Conservation (phyloP, 306 rosid species). For the Morella rubra region DNA sequence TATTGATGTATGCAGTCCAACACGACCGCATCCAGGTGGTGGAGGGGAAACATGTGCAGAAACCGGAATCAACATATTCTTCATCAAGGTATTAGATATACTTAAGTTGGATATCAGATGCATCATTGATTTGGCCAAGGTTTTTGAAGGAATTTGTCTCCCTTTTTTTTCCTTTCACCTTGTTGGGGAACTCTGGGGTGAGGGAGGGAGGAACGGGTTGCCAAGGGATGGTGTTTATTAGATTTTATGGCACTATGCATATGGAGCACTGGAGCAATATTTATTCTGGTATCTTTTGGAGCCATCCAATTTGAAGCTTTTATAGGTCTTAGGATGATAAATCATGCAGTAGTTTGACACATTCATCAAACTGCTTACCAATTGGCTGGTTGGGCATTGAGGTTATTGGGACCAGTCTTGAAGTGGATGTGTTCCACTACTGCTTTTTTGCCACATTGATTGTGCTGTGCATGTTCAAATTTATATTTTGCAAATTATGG, state of each 20-base stretch:
- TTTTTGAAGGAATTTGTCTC: constrained; percentile 12
- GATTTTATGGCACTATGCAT: no score
- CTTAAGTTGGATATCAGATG: no score
- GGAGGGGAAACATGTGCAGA: constrained; percentile 99
- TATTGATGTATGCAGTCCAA: constrained; percentile 66
- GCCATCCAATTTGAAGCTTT: background rate
- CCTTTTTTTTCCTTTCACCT: background rate
- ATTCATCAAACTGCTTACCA: background rate
- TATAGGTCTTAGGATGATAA: background rate
- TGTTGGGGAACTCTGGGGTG: no score
- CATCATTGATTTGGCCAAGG: background rate
- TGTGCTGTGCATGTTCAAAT: background rate
- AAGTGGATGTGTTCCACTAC: background rate
- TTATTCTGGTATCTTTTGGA: background rate
- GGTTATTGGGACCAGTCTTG: background rate
- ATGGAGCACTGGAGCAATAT: no score
- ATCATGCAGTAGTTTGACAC: constrained; percentile 1
- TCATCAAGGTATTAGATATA: constrained; percentile 67
- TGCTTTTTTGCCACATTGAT: background rate
- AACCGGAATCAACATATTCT: constrained; percentile 86
- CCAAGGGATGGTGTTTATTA: no score
- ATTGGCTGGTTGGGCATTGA: background rate
- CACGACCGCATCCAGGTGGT: constrained; percentile 96
- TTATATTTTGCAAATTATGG: background rate
- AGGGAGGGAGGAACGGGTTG: no score